phyloP scores from a whole-genome alignment of 2,329 filamentous ascomycete species.

The Monilinia aucupariae region DNA sequence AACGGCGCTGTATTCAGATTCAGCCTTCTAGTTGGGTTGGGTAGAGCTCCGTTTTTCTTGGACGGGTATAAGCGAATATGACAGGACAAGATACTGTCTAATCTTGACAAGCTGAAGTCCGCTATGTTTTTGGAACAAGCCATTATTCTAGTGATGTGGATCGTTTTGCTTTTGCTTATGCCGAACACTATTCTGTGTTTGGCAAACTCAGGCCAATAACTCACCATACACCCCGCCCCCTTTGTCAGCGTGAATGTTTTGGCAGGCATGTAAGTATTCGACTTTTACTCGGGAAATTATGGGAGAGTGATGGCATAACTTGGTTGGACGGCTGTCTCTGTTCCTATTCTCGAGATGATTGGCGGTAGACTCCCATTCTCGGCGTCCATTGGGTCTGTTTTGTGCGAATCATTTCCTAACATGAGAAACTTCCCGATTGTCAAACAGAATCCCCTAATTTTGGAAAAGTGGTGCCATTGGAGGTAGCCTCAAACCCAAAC shows the following conservation, averaged over 20 bases:
- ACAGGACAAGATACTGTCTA: background rate
- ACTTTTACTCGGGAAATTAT: too few species aligned
- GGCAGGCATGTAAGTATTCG: too few species aligned
- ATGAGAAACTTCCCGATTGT: background rate
- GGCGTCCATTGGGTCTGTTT: background rate
- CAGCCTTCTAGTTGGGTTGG: background rate
- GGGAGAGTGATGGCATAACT: too few species aligned
- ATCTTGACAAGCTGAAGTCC: too few species aligned
- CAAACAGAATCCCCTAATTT: background rate
- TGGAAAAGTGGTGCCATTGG: background rate
- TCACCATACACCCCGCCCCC: too few species aligned
- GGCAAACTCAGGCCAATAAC: too few species aligned
- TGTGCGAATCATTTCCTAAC: conserved; percentile 3
- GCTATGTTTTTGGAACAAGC: too few species aligned
- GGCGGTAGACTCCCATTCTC: background rate
- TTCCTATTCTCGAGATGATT: background rate
- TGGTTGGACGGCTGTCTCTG: too few species aligned
- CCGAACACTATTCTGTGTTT: too few species aligned
- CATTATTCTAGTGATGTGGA: too few species aligned
- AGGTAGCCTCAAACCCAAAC: background rate
- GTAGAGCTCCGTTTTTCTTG: background rate
- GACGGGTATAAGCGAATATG: conserved; percentile 2
- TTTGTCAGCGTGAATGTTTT: too few species aligned
- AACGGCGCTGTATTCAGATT: background rate
- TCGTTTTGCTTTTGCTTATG: too few species aligned